Evolutionary conservation across 1,284 basidiomycete species (phyloP).

Genomic region (Ceratobasidium sp.): DNA sequence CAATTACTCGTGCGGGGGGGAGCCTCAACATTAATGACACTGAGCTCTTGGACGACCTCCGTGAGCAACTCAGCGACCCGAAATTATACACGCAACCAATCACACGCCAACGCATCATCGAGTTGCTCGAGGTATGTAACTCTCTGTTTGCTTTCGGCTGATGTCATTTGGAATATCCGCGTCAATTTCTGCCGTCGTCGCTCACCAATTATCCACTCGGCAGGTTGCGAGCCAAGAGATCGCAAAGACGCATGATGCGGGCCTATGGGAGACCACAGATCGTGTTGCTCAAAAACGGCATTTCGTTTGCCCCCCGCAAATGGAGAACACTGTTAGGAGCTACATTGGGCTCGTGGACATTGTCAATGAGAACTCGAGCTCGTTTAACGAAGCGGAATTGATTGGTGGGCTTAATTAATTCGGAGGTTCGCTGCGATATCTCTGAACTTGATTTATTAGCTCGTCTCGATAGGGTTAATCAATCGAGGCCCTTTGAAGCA

Average conservation of each 20-base stretch:
- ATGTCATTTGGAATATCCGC: background rate
- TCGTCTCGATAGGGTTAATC: slow-evolving; percentile 37
- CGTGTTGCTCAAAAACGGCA: slow-evolving; percentile 42
- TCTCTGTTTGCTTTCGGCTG: slow-evolving; percentile 1
- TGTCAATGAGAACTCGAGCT: slow-evolving; percentile 37
- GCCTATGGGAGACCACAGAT: slow-evolving; percentile 43
- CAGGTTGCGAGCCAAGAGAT: slow-evolving; percentile 42
- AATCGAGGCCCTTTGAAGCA: slow-evolving; percentile 43
- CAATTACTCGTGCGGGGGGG: slow-evolving; percentile 33
- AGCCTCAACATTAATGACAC: slow-evolving; percentile 35
- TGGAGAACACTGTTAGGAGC: slow-evolving; percentile 40
- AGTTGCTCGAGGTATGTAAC: slow-evolving; percentile 41
- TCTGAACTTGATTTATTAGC: slow-evolving; percentile 39
- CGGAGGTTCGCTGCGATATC: background rate
- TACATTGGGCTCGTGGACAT: slow-evolving; percentile 42
- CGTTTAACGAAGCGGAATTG: slow-evolving; percentile 37
- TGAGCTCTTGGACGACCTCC: slow-evolving; percentile 35
- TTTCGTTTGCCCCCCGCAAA: slow-evolving; percentile 41
- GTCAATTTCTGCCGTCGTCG: background rate
- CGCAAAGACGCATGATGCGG: slow-evolving; percentile 38
- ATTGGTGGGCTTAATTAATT: slow-evolving; percentile 16
- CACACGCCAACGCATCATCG: slow-evolving; percentile 41
- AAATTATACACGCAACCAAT: slow-evolving; percentile 38
- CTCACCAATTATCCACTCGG: background rate
- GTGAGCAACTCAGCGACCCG: slow-evolving; percentile 30